These are phyloP conservation scores for Ocimum tenuiflorum DNA, from an alignment of 257 asterid species.

Conservation along the genomic window DNA sequence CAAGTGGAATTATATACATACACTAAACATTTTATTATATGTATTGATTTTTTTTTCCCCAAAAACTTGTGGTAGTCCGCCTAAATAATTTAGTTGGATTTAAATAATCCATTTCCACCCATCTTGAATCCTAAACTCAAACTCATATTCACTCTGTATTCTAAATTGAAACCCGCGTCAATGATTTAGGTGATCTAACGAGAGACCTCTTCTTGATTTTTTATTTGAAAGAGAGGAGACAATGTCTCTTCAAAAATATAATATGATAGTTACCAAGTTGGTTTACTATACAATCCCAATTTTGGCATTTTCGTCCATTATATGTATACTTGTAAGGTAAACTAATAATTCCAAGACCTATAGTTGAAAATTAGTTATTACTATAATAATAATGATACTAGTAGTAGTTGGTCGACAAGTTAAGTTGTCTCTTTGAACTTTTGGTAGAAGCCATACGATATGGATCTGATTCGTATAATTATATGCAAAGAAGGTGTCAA, in stretches of 20 bases:
- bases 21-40: neutral
- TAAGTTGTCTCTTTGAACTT: neutral
- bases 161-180: too few relatives aligned
- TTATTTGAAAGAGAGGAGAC: neutral
- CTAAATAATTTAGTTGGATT: too few relatives aligned
- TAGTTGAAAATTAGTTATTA: neutral
- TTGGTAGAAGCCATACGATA: neutral
- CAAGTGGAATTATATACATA: neutral
- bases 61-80: too few relatives aligned
- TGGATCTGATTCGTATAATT: neutral
- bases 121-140: too few relatives aligned
- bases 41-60: neutral
- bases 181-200: too few relatives aligned
- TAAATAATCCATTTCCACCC: too few relatives aligned
- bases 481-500: too few relatives aligned
- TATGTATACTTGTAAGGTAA: neutral
- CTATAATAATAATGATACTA: neutral
- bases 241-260: neutral
- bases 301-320: neutral
- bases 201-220: too few relatives aligned
- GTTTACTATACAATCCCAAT: neutral
- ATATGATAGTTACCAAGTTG: constrained; percentile 2
- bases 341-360: constrained; percentile 23
- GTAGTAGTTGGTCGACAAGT: neutral
- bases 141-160: too few relatives aligned